Conservation (phyloP, 2,329 filamentous ascomycete genomes). For the Fusarium nematophilum region DNA sequence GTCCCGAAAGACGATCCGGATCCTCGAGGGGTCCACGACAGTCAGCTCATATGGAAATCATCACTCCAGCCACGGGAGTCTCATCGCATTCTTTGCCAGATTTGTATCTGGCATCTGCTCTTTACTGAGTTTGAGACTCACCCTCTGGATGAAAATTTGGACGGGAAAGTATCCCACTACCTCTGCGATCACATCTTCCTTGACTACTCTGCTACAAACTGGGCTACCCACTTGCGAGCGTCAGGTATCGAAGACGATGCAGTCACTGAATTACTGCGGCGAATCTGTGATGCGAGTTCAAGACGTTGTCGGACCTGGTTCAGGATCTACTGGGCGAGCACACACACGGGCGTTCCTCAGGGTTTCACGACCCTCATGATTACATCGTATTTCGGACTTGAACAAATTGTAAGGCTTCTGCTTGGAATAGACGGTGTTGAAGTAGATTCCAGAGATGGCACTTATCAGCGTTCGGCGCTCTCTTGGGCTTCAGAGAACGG, state of each 20-base stretch:
- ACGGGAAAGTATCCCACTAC: too few species aligned
- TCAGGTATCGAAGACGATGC: neutral
- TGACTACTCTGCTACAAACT: slow-evolving; percentile 17
- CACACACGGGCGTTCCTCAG: neutral
- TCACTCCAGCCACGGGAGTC: slow-evolving; percentile 17
- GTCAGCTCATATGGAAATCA: slow-evolving; percentile 20
- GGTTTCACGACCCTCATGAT: neutral
- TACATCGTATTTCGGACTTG: slow-evolving; percentile 8
- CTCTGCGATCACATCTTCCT: too few species aligned
- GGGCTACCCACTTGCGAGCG: slow-evolving; percentile 9
- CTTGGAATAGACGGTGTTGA: slow-evolving; percentile 1
- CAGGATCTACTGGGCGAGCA: neutral
- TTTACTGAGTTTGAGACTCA: too few species aligned
- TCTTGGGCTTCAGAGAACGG: slow-evolving; percentile 16
- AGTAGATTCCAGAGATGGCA: slow-evolving; percentile 1
- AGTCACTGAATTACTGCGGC: neutral
- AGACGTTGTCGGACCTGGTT: slow-evolving; percentile 4
- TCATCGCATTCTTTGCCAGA: slow-evolving; percentile 22
- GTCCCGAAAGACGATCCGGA: neutral
- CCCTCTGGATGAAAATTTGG: too few species aligned
- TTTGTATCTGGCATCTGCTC: slow-evolving; percentile 29
- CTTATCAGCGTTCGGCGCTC: slow-evolving; percentile 1
- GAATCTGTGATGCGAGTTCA: neutral
- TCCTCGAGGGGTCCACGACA: too few species aligned
- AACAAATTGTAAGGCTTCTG: neutral